Conservation (phyloP, 176 grass and related monocot genomes). For the Poa annua region DNA sequence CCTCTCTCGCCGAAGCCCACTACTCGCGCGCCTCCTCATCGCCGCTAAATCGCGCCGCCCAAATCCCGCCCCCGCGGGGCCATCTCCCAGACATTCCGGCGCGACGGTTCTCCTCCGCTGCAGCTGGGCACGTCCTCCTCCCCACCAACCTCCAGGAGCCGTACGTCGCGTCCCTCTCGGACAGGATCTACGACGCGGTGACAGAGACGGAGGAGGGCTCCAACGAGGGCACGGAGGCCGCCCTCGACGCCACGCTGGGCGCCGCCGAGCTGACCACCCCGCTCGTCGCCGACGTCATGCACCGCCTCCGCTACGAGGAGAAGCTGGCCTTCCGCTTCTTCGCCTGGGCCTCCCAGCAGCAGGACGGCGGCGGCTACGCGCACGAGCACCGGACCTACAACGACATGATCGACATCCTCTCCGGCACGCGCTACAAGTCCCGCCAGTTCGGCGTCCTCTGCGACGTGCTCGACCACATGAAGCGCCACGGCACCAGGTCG, state of each 20-base stretch:
- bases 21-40: neutral
- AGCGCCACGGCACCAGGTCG: slow-evolving; percentile 54
- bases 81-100: neutral
- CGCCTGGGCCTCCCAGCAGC: slow-evolving; percentile 64
- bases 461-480: slow-evolving; percentile 87
- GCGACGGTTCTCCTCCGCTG: slow-evolving; percentile 39
- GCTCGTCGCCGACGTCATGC: slow-evolving; percentile 69
- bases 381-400: slow-evolving; percentile 73
- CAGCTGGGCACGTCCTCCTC: slow-evolving; percentile 46
- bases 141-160: slow-evolving; percentile 46
- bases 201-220: slow-evolving; percentile 34
- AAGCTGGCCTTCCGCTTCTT: slow-evolving; percentile 90
- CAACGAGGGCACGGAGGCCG: slow-evolving; percentile 42
- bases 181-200: slow-evolving; percentile 52
- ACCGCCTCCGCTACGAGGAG: slow-evolving; percentile 82
- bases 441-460: slow-evolving; percentile 82
- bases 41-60: neutral
- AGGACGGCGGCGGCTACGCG: slow-evolving; percentile 60
- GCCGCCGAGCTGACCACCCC: slow-evolving; percentile 60
- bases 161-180: slow-evolving; percentile 37
- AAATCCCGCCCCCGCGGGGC: neutral
- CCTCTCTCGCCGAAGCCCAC: neutral
- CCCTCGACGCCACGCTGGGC: slow-evolving; percentile 54
- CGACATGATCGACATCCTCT: slow-evolving; percentile 88
- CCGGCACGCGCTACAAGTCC: slow-evolving; percentile 84